Percentiles rank a stretch among this genome's conserved stretches.
These are phyloP conservation scores for Fusarium sp. DNA, from an alignment of 2,329 filamentous ascomycete species.

Conservation along the genomic window DNA sequence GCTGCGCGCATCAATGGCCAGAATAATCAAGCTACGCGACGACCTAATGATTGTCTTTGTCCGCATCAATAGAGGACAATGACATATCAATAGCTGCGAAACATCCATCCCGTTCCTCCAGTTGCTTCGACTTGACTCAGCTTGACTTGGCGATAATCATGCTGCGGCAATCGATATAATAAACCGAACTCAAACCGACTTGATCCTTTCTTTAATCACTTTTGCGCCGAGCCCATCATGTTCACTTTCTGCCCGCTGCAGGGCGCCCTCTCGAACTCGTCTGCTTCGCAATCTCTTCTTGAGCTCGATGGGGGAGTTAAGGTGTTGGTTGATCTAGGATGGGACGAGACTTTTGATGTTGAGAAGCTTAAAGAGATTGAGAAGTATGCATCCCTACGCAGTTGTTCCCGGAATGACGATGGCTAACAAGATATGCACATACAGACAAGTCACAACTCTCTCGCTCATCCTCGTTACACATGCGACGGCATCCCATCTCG, in stretches of 20 bases:
- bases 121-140: neutral
- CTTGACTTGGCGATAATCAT: slow-evolving; percentile 36
- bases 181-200: slow-evolving; percentile 14
- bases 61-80: slow-evolving; percentile 39
- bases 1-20: slow-evolving; percentile 38
- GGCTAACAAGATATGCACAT: slow-evolving; percentile 39
- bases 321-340: slow-evolving; percentile 93
- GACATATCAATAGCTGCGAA: slow-evolving; percentile 33
- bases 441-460: slow-evolving; percentile 88
- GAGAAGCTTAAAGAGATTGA: slow-evolving; percentile 89
- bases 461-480: slow-evolving; percentile 96
- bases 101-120: slow-evolving; percentile 1
- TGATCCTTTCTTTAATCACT: slow-evolving; percentile 30
- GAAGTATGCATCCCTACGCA: slow-evolving; percentile 71
- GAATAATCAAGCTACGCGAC: slow-evolving; percentile 46
- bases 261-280: slow-evolving; percentile 88
- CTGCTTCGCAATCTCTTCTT: slow-evolving; percentile 93
- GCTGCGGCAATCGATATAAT: slow-evolving; percentile 39
- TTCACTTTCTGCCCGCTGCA: slow-evolving; percentile 96
- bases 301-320: slow-evolving; percentile 98
- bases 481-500: slow-evolving; percentile 90
- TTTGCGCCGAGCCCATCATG: slow-evolving; percentile 70
- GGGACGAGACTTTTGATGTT: slow-evolving; percentile 92
- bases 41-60: slow-evolving; percentile 41
- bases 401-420: slow-evolving; percentile 3